These are phyloP conservation scores for Sporothrix schenckii DNA, from an alignment of 2,329 filamentous ascomycete species.

Conservation along the genomic window DNA sequence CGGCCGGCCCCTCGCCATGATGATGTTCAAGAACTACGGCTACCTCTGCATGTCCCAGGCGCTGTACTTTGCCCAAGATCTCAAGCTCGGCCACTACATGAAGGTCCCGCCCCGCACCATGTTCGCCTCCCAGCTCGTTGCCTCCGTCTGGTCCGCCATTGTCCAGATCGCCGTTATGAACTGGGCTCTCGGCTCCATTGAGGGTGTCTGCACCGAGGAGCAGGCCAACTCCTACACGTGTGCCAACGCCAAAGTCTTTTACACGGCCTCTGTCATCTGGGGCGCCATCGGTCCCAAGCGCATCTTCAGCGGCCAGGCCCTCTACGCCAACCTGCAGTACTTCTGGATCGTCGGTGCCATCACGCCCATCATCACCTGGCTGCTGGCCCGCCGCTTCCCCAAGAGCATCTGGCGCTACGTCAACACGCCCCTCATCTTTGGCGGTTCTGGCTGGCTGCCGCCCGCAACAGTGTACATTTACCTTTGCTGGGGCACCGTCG, in stretches of 20 bases:
- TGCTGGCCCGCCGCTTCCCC: constrained; percentile 64
- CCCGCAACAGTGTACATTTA: constrained; percentile 73
- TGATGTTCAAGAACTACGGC: constrained; percentile 70
- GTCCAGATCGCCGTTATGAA: constrained; percentile 68
- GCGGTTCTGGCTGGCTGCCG: constrained; percentile 64
- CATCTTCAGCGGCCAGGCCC: constrained; percentile 65
- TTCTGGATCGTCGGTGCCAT: constrained; percentile 71
- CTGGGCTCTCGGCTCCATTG: constrained; percentile 65
- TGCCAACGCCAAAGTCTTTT: constrained; percentile 60
- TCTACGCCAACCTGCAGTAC: constrained; percentile 67
- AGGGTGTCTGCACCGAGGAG: constrained; percentile 59
- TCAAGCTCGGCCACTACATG: constrained; percentile 76
- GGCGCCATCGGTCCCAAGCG: constrained; percentile 71
- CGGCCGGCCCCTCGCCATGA: constrained; percentile 70
- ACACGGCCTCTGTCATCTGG: constrained; percentile 72
- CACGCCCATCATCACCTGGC: constrained; percentile 65
- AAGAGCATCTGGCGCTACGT: constrained; percentile 66
- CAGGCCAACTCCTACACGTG: constrained; percentile 62
- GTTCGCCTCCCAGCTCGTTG: constrained; percentile 62
- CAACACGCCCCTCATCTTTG: constrained; percentile 69
- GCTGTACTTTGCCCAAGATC: constrained; percentile 64
- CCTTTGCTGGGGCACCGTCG: constrained; percentile 69
- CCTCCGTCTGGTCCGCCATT: constrained; percentile 63
- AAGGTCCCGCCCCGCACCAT: constrained; percentile 66
- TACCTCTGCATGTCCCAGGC: constrained; percentile 68